Evolutionary conservation across 2,329 filamentous ascomycete species (phyloP).

Genomic region (Teratosphaeria zuluensis): DNA sequence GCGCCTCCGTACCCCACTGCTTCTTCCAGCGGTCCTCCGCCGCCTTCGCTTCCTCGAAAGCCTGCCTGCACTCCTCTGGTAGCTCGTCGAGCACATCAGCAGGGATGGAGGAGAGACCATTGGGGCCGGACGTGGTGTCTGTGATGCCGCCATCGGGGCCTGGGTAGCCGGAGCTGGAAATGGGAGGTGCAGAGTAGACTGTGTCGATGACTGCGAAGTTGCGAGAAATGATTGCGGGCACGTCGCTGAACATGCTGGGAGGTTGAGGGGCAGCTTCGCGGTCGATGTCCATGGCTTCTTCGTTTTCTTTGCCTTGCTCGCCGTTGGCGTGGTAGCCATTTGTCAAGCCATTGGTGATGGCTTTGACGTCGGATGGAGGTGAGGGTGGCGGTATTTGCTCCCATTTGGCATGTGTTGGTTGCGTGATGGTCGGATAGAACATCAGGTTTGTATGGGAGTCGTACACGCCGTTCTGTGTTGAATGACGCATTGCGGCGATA

Average conservation of each 20-base stretch:
- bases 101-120: conserved; percentile 54
- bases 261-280: conserved; percentile 3
- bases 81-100: conserved; percentile 58
- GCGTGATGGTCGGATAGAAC: conserved; percentile 79
- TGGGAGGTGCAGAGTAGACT: conserved; percentile 47
- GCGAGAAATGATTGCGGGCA: conserved; percentile 49
- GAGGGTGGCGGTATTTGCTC: conserved; percentile 52
- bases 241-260: conserved; percentile 39
- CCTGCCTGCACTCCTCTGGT: conserved; percentile 59
- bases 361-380: conserved; percentile 13
- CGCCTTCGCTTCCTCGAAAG: conserved; percentile 58
- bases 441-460: conserved; percentile 89
- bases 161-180: conserved; percentile 49
- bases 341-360: conserved; percentile 20
- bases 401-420: conserved; percentile 78
- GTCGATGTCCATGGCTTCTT: conserved; percentile 9
- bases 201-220: conserved; percentile 57
- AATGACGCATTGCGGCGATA: conserved; percentile 57
- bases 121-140: conserved; percentile 35
- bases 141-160: conserved; percentile 45
- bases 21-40: conserved; percentile 63
- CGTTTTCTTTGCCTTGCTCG: conserved; percentile 7
- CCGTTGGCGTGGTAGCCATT: conserved; percentile 6
- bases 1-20: conserved; percentile 61
- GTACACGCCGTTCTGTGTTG: conserved; percentile 69